A percentile compares a stretch with the other conserved stretches of the same genome.
Evolutionary conservation across 2,329 filamentous ascomycete genomes (phyloP).

Genomic region (Colletotrichum costaricense): DNA sequence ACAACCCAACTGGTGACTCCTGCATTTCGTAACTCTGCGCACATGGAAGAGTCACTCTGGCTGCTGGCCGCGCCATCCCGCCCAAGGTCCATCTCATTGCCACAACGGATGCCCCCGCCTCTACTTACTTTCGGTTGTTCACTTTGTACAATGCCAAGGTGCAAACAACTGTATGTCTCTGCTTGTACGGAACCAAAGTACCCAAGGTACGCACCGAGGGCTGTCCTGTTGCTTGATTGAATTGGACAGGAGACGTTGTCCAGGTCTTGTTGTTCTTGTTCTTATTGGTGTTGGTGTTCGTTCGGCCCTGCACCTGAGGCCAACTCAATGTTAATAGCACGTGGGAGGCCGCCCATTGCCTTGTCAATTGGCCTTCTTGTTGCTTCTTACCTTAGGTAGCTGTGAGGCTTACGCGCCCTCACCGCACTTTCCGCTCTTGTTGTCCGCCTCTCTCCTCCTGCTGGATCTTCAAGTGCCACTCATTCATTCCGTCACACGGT

Average conservation of each 20-base stretch:
- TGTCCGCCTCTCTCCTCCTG: background rate
- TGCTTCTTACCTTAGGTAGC: background rate
- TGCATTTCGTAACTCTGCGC: slow-evolving; percentile 8
- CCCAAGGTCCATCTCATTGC: background rate
- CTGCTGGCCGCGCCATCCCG: background rate
- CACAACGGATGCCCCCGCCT: background rate
- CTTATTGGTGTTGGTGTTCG: background rate
- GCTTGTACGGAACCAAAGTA: background rate
- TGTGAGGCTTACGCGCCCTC: background rate
- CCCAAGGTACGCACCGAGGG: background rate
- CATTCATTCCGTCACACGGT: background rate
- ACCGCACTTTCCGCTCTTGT: background rate
- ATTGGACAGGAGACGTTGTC: background rate
- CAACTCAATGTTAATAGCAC: background rate
- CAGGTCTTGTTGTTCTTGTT: background rate
- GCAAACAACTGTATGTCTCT: background rate
- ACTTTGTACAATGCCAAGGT: background rate
- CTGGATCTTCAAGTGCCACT: background rate
- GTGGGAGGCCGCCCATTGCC: background rate
- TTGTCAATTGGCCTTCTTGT: background rate
- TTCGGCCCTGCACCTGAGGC: background rate
- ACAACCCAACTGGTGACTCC: background rate
- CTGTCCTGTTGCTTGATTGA: background rate
- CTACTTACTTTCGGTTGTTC: background rate
- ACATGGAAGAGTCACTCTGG: slow-evolving; percentile 7